Evolutionary conservation across 2,329 filamentous ascomycete genomes (phyloP), one percentile per base, ranked within the genome.

Genomic region (Scedosporium apiospermum): DNA sequence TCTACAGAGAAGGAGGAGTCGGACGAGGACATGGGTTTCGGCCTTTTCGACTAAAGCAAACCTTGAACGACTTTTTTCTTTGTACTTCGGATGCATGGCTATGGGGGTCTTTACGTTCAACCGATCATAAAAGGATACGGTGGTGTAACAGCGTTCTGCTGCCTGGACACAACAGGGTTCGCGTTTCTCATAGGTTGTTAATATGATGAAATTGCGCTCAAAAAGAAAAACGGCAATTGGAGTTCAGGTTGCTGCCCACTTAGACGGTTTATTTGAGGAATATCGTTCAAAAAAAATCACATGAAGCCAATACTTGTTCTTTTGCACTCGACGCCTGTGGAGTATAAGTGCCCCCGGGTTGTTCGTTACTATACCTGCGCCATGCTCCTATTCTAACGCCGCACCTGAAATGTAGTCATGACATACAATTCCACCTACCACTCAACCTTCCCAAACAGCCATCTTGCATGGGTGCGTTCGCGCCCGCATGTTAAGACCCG

Each of bases 1-100:
- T 6, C 3, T 34, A 6, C 72, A 82, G 81, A 82, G 77, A 83
- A 87, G 78, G 83, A 86, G 79, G 63, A 88, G 82, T 88, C 86
- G 78, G 86, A 88, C 79, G 88, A 88, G 78, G 87, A 88, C 75
- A 88, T 88, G 86, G 86, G 86, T 72, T 88, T 89, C 82, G 87
- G 86, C 83, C 86, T 89, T 68, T 88, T 88, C 83, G 85, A 88
- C 80, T 88, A 88, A 86, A 76, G 30, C 49, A 53, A 53, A 18
- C 49, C 49, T 53, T 53, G 49, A 53, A 53, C 49, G 49, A 53
- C 73, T 81, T 78, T 71, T 71, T 79, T 77, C 74, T 80, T 81
- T 80, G 77, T 81, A 77, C 78, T 77, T 79, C 77, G 76, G 76
- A 76, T 81, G 79, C 79, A 82, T 82, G 79, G 77, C 76, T 79